Evolutionary conservation across 179 eudicot genomes (phyloP), one percentile per base, ranked within the genome.

Genomic region (Spergularia azorica): DNA sequence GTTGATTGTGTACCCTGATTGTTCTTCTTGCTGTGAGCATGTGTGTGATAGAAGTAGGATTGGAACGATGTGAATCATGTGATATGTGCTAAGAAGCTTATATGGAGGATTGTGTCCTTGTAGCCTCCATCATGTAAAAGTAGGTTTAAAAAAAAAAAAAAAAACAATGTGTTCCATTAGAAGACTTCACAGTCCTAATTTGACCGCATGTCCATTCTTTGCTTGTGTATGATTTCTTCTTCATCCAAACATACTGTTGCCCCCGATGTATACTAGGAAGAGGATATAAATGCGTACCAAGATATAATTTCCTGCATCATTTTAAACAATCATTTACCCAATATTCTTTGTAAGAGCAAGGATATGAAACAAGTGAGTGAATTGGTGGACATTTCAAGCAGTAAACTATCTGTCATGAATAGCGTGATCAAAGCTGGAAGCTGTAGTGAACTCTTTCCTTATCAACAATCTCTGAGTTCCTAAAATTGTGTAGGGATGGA

Each of bases 1-100:
- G 1, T 46, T 46, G 50, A 46, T 0, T 46, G 9, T 46, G 10
- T 46, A 46, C 50, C 50, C 9, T 9, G 9, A 6, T 8, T 15
- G 20, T 39, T 52, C 10, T 36, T 48, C 52, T 58, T 38, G 63
- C 67, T 68, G 54, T 11, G 17, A 69, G 60, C 16, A 51, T 69
- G 6, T 20, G 14, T 67, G 10, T 64, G 43, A 64, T 48, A 68
- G 12, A 50, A 68, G 7, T 68, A 68, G 21, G 72, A 50, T 43
- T 68, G 58, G 36, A 36, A 55, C 55, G 17, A 70, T 70, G 73
- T 70, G 36, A 6, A 55, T 54, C 10, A 70, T 55, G 73, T 70
- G 36, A 6, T 13, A 54, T 70, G 55, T 50, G n/a, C 26, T 70
- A 70, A 54, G 62, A 4, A 70, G 62, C 59, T 36, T 36, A 20